phyloP scores from a whole-genome alignment of 352 stramenopile species.

The Phytophthora lateralis region DNA sequence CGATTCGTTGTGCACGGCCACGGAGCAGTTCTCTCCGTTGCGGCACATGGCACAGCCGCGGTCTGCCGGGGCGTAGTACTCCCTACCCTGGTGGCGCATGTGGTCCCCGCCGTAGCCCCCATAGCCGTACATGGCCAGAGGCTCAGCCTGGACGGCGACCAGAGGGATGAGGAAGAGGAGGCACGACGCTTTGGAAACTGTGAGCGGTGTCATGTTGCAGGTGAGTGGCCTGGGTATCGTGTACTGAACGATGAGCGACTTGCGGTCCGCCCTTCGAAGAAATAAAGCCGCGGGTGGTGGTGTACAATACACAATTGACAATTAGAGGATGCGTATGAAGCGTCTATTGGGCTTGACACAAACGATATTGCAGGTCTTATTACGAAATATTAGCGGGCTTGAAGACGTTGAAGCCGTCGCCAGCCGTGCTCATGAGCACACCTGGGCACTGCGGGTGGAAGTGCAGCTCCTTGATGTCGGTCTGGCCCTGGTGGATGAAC shows the following conservation, averaged over 20 bases:
- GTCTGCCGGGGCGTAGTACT: constrained; percentile 41
- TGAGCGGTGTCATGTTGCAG: constrained; percentile 1
- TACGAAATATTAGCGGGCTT: constrained; percentile 96
- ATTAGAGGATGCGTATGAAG: not conserved
- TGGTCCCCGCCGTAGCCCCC: constrained; percentile 16
- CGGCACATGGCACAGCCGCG: constrained; percentile 65
- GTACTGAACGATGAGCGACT: not conserved
- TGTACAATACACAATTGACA: not conserved
- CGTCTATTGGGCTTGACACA: constrained; percentile 23
- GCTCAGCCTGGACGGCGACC: constrained; percentile 4
- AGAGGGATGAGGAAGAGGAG: constrained; percentile 14
- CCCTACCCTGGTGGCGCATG: constrained; percentile 35
- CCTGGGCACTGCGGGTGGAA: constrained; percentile 99
- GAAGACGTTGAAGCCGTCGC: constrained; percentile 98
- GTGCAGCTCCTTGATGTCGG: constrained; percentile 99
- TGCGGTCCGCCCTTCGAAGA: not conserved
- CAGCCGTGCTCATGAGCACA: constrained; percentile 96
- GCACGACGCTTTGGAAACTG: not conserved
- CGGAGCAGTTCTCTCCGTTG: constrained; percentile 67
- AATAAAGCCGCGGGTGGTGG: not conserved
- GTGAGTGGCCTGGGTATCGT: not conserved
- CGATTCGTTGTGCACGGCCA: constrained; percentile 56
- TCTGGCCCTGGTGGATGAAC: constrained; percentile 99
- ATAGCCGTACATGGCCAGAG: constrained; percentile 26
- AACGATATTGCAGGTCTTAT: constrained; percentile 29